Base-by-base conservation (phyloP, 148 eudicot species). In the Polygonum aviculare region DNA sequence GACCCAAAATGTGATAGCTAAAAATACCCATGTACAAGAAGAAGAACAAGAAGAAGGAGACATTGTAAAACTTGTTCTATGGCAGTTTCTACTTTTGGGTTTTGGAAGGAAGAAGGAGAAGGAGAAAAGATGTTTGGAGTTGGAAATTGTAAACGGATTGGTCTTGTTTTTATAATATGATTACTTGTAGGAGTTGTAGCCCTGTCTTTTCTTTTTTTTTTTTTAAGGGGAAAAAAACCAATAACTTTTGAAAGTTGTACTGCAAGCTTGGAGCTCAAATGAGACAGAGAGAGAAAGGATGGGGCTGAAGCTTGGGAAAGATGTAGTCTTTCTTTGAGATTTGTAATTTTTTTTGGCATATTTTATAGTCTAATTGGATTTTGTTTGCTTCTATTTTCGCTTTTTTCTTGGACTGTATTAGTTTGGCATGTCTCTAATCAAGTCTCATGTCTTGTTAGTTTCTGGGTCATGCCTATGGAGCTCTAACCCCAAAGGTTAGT, bases 391-490 rank as follows among this genome's bases (percentile, higher is more conserved):
- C 72, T 67, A 36, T 38, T 14, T 35, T 36, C 72, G 36, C 72
- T 67, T 36, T 67, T 67, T 67, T 12, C 44, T 67, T 67, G 72
- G 72, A 67, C 16, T 4, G 21, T 67, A 67, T 41, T 67, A 38
- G 72, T 67, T 67, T 67, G 72, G 41, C 41, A 67, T 67, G 72
- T 67, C 41, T 36, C 72, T 36, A 67, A 36, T 67, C 45, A 67
- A 67, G 39, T 12, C 72, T 67, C 72, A 38, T 67, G 72, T 67
- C 5, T 67, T 67, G 72, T 67, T 31, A 67, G 72, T 36, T 15
- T 15, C 14, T 67, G 72, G 72, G 72, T 35, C 72, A 67, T 67
- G 44, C 19, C 72, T 35, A 67, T 67, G 16, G 41, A 44, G 0
- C 44, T 36, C 71, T 67, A 67, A 67, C 15, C 69, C 12, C 12